Conservation (phyloP, 2,329 filamentous ascomycete genomes). For the Cercospora sp. region DNA sequence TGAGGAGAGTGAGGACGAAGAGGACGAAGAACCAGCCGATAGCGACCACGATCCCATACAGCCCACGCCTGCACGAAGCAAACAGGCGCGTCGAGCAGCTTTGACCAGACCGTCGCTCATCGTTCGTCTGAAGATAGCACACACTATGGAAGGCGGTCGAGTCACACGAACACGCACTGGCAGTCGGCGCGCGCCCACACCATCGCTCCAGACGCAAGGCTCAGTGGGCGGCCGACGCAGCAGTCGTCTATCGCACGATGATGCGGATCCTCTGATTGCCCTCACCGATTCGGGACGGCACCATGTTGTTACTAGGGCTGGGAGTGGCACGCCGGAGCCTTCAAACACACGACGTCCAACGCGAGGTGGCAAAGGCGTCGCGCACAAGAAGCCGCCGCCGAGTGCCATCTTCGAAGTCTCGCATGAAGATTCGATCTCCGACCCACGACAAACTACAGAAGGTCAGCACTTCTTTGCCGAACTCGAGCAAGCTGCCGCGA, state of each 20-base stretch:
- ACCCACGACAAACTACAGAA: slow-evolving; percentile 35
- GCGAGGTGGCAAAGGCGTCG: slow-evolving; percentile 49
- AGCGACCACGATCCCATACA: slow-evolving; percentile 31
- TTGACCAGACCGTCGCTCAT: slow-evolving; percentile 36
- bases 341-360: slow-evolving; percentile 42
- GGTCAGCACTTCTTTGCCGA: slow-evolving; percentile 38
- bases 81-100: slow-evolving; percentile 16
- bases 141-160: slow-evolving; percentile 26
- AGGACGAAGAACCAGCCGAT: slow-evolving; percentile 46
- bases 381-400: slow-evolving; percentile 46
- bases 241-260: slow-evolving; percentile 60
- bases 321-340: slow-evolving; percentile 53
- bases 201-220: slow-evolving; percentile 33
- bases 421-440: slow-evolving; percentile 49
- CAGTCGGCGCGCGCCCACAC: slow-evolving; percentile 41
- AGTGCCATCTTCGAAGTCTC: slow-evolving; percentile 57
- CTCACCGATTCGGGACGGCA: slow-evolving; percentile 62
- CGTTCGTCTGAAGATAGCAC: slow-evolving; percentile 44
- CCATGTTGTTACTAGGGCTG: slow-evolving; percentile 54
- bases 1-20: slow-evolving; percentile 54
- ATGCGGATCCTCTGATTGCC: slow-evolving; percentile 57
- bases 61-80: slow-evolving; percentile 22
- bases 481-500: slow-evolving; percentile 28
- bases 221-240: slow-evolving; percentile 50
- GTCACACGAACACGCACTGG: slow-evolving; percentile 42